Percentiles rank a stretch among this genome's conserved stretches.
phyloP scores from a whole-genome alignment of 352 stramenopile genomes.

The Phytophthora capsici region DNA sequence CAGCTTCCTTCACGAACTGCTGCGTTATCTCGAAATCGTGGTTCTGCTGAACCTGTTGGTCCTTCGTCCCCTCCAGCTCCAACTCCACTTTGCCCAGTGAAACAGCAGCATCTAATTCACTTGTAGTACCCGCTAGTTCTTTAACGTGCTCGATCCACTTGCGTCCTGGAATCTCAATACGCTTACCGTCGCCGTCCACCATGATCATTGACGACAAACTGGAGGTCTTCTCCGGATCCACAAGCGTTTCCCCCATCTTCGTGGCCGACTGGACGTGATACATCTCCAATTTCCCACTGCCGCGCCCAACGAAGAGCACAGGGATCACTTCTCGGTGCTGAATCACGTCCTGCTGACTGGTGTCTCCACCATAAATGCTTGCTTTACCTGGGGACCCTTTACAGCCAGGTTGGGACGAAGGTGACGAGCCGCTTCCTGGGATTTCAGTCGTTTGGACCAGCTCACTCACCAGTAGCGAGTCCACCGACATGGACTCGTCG shows the following conservation, averaged over 20 bases:
- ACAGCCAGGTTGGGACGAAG: conserved; percentile 2
- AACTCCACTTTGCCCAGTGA: conserved; percentile 14
- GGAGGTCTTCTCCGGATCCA: conserved; percentile 48
- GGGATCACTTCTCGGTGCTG: conserved; percentile 63
- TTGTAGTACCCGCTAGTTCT: background rate
- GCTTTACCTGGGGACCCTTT: conserved; percentile 23
- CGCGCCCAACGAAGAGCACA: conserved; percentile 73
- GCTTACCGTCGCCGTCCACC: conserved; percentile 55
- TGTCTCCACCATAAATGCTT: conserved; percentile 1
- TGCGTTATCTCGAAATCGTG: conserved; percentile 44
- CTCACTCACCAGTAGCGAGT: conserved; percentile 71
- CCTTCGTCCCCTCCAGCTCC: conserved; percentile 4
- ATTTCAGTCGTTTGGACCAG: conserved; percentile 71
- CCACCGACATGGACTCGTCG: conserved; percentile 60
- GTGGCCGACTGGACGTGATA: conserved; percentile 71
- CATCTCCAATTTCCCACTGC: conserved; percentile 74
- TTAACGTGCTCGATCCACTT: conserved; percentile 38
- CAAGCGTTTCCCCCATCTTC: conserved; percentile 70
- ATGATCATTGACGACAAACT: conserved; percentile 71
- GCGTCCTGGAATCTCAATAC: conserved; percentile 48
- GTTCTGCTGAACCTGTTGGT: too few relatives aligned
- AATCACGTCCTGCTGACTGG: conserved; percentile 24
- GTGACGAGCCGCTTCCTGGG: conserved; percentile 29
- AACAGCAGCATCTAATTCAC: background rate
- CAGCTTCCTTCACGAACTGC: conserved; percentile 38